Percentiles rank a stretch among this genome's conserved stretches.
phyloP scores from a whole-genome alignment of 1,284 basidiomycete genomes.

The Inonotus obliquus region DNA sequence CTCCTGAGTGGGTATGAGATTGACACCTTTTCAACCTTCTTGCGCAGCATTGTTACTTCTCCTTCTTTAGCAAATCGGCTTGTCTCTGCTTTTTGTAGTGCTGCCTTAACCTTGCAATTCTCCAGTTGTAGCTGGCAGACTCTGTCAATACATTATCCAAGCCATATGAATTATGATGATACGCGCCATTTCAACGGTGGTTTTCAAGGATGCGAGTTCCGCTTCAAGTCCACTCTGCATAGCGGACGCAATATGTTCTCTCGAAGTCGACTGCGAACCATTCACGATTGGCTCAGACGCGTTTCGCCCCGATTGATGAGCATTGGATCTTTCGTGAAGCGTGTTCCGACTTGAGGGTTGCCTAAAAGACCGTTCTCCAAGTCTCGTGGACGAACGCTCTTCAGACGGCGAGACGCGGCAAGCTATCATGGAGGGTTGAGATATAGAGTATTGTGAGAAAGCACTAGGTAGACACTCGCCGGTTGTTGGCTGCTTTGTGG shows the following conservation, averaged over 20 bases:
- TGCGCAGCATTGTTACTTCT: slow-evolving; percentile 56
- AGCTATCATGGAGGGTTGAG: background rate
- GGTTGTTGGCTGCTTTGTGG: background rate
- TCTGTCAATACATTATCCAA: background rate
- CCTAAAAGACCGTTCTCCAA: background rate
- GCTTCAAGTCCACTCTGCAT: background rate
- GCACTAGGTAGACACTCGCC: background rate
- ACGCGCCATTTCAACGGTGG: slow-evolving; percentile 18
- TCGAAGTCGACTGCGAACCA: background rate
- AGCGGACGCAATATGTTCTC: background rate
- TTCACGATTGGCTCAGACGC: background rate
- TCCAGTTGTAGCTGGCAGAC: slow-evolving; percentile 7
- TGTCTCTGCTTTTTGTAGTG: slow-evolving; percentile 44
- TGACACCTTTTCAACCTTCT: slow-evolving; percentile 53
- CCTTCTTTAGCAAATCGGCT: slow-evolving; percentile 50
- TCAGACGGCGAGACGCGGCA: background rate
- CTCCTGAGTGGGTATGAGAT: background rate
- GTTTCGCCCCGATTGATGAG: background rate
- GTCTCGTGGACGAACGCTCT: background rate
- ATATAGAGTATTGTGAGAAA: background rate
- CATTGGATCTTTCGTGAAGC: background rate
- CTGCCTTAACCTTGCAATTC: slow-evolving; percentile 21
- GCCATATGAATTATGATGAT: background rate
- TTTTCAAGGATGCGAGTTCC: slow-evolving; percentile 6
- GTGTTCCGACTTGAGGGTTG: background rate